Base-by-base conservation (phyloP, 73 alveolate genomes). In the Blepharisma stoltei region DNA sequence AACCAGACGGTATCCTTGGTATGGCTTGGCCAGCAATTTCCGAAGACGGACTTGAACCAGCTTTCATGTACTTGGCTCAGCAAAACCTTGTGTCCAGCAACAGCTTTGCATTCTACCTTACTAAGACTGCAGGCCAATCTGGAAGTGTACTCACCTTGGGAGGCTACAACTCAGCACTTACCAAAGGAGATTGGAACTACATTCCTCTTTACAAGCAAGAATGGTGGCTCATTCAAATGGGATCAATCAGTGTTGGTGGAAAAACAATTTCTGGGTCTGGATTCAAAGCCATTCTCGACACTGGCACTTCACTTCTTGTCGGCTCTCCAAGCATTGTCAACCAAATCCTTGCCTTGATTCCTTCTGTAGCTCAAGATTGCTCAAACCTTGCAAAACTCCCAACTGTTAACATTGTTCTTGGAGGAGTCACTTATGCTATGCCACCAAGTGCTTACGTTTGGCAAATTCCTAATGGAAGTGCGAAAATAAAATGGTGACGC, bases 1-100 rank as follows among this genome's bases (percentile, higher is more conserved):
- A 86, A 70, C 78, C 89, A 81, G 91, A 84, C 79, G 98, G 98
- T 50, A 92, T 92, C 83, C 89, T 89, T 55, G 98, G 98, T 46
- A 80, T 92, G 54, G 98, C 90, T 25, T 92, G 84, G 78, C 88
- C 76, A 21, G 48, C 92, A 69, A 90, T 90, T 80, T 87, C 97
- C 7, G 92, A 87, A 32, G 89, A 89, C 44, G 67, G 65, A 27
- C 81, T 79, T 55, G 46, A 55, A 75, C 89, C 93, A 44, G 88
- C 91, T 78, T 87, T 87, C 84, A 32, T 32, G 41, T 32, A 32
- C 41, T 48, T 86, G 46, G 89, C 81, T 52, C 44, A 18, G 9
- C 70, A 76, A 65, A 46, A 73, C 52, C 67, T 47, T 11, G 23
- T 54, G 3, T 32, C 41, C 6, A 89, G 82, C 82, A 75, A 86